phyloP scores from a whole-genome alignment of 1,284 basidiomycete genomes.

The Boletus mariae region DNA sequence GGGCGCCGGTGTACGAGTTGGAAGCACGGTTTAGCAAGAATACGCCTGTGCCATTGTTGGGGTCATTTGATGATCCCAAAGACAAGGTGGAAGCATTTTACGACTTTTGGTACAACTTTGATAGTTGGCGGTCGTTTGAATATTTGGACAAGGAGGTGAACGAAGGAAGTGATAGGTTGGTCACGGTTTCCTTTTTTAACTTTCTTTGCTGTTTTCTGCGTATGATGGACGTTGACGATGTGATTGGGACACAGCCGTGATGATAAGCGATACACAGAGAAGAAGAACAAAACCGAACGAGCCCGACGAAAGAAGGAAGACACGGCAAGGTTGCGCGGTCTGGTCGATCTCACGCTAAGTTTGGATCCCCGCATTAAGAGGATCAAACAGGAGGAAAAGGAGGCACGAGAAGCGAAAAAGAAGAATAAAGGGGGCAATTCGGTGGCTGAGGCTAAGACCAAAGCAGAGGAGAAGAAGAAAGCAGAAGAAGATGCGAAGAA shows the following conservation, averaged over 20 bases:
- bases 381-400: constrained; percentile 97
- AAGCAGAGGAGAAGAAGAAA: constrained; percentile 66
- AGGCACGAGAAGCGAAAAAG: constrained; percentile 92
- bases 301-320: constrained; percentile 98
- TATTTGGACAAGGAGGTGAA: constrained; percentile 99
- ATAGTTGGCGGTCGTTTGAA: constrained; percentile 97
- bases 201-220: background rate
- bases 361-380: constrained; percentile 95
- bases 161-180: constrained; percentile 91
- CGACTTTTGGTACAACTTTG: constrained; percentile 99
- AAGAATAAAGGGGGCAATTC: constrained; percentile 45
- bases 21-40: constrained; percentile 89
- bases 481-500: constrained; percentile 59
- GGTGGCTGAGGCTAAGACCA: constrained; percentile 52
- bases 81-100: constrained; percentile 91
- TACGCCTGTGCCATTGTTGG: constrained; percentile 85
- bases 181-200: constrained; percentile 9
- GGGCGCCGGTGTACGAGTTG: constrained; percentile 82
- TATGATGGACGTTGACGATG: constrained; percentile 2
- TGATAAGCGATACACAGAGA: constrained; percentile 98
- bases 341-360: constrained; percentile 86
- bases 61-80: constrained; percentile 71
- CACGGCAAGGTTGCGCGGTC: constrained; percentile 81
- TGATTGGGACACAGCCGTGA: constrained; percentile 65
- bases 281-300: constrained; percentile 99